These are phyloP conservation scores for Juncus effusus DNA, from an alignment of 176 grass and related monocot genomes.

Conservation along the genomic window DNA sequence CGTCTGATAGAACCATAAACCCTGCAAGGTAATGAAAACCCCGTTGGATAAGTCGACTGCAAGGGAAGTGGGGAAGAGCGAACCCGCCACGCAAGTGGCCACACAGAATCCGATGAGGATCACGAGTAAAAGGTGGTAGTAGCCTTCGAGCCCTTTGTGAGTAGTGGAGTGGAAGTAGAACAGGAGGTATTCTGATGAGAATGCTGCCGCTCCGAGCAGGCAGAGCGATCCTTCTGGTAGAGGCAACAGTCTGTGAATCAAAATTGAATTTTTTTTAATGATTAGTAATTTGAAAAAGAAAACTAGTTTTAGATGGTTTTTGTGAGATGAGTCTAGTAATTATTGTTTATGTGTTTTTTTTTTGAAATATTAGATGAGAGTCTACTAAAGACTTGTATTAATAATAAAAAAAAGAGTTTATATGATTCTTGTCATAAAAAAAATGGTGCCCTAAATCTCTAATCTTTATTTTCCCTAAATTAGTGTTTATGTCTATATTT, in stretches of 20 bases:
- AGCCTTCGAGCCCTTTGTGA: conserved; percentile 73
- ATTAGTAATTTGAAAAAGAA: neutral
- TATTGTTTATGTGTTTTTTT: too few species aligned
- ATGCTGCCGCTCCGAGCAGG: conserved; percentile 56
- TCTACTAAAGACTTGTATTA: too few species aligned
- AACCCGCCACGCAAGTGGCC: conserved; percentile 40
- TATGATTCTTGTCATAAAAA: too few species aligned
- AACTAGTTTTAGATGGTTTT: too few species aligned
- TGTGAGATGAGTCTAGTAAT: too few species aligned
- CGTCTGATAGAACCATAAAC: conserved; percentile 98
- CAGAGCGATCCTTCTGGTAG: conserved; percentile 55
- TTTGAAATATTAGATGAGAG: too few species aligned
- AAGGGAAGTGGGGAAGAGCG: conserved; percentile 62
- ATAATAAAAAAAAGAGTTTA: too few species aligned
- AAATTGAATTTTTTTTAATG: conserved; percentile 4
- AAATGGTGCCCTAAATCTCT: too few species aligned
- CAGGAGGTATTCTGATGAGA: conserved; percentile 59
- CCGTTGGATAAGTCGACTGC: conserved; percentile 44
- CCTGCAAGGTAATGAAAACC: conserved; percentile 64
- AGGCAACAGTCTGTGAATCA: conserved; percentile 43
- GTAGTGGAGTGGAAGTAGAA: conserved; percentile 95
- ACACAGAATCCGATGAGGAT: conserved; percentile 64
- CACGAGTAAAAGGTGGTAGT: conserved; percentile 88
- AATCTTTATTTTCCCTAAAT: too few species aligned
- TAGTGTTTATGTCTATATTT: too few species aligned